These are phyloP conservation scores for Aspergillus hortae DNA, from an alignment of 2,329 filamentous ascomycete genomes.

Conservation along the genomic window DNA sequence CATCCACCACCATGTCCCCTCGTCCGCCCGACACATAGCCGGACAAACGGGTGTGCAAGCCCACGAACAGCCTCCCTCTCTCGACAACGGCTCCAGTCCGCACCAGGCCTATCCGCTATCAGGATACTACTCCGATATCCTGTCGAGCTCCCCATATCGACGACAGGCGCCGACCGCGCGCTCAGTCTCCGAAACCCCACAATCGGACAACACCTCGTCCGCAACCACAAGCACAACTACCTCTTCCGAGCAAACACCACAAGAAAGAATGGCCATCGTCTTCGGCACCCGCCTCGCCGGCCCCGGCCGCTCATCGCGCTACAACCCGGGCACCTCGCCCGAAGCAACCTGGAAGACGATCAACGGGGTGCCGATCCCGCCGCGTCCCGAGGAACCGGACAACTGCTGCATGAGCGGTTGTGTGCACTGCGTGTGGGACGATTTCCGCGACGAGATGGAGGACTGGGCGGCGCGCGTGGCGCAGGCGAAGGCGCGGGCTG, in stretches of 20 bases:
- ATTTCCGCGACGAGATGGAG: constrained; percentile 86
- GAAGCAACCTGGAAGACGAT: constrained; percentile 58
- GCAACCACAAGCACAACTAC: constrained; percentile 10
- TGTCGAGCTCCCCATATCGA: constrained; percentile 28
- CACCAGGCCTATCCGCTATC: constrained; percentile 40
- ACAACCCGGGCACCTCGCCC: constrained; percentile 52
- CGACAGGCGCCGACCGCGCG: constrained; percentile 17
- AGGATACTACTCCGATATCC: constrained; percentile 44
- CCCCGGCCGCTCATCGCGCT: constrained; percentile 61
- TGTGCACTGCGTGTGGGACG: constrained; percentile 95
- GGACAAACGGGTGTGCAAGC: constrained; percentile 13
- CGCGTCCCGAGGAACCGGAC: constrained; percentile 82
- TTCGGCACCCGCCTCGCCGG: constrained; percentile 79
- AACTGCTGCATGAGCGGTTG: constrained; percentile 99
- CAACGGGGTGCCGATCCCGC: constrained; percentile 78
- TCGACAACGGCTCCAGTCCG: constrained; percentile 5
- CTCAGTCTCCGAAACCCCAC: constrained; percentile 6
- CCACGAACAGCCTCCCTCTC: constrained; percentile 6
- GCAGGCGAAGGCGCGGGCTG: constrained; percentile 53
- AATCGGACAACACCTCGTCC: constrained; percentile 17
- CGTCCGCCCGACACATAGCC: constrained; percentile 18
- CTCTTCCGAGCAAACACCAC: constrained; percentile 26
- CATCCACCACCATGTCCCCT: constrained; percentile 14
- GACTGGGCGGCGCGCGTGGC: constrained; percentile 69
- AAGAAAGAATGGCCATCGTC: constrained; percentile 61